Conservation (phyloP, 2,329 filamentous ascomycete genomes). For the Periconia macrospinosa region DNA sequence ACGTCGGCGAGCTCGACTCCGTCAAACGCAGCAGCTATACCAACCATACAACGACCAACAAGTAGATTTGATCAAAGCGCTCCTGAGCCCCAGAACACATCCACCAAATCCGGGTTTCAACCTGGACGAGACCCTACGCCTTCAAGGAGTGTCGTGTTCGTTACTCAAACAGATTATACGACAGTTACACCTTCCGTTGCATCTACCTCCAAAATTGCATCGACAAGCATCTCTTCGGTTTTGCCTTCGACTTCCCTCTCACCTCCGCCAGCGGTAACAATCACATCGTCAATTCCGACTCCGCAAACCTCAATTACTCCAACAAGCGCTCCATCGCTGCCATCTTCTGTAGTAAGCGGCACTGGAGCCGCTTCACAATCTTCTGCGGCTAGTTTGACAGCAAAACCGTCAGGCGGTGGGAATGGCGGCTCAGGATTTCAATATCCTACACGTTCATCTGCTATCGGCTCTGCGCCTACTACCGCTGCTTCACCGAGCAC, state of each 20-base stretch:
- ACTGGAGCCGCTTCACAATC: not conserved
- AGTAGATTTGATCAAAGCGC: not conserved
- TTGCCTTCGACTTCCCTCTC: slow-evolving; percentile 1
- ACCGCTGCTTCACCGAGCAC: not conserved
- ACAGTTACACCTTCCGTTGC: slow-evolving; percentile 1
- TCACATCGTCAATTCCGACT: not conserved
- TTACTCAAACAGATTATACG: slow-evolving; percentile 9
- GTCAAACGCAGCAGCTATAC: not conserved
- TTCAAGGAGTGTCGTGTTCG: slow-evolving; percentile 2
- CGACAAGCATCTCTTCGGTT: slow-evolving; percentile 4
- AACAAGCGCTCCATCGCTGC: not conserved
- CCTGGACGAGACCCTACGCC: not conserved
- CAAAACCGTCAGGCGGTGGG: not conserved
- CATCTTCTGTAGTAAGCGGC: not conserved
- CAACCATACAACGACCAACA: not conserved
- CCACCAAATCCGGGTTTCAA: not conserved
- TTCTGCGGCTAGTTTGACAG: not conserved
- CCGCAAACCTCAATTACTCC: not conserved
- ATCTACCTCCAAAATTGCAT: not conserved
- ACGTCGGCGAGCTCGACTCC: not conserved
- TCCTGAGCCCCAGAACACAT: not conserved
- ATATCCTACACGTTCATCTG: not conserved
- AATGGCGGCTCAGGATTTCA: not conserved
- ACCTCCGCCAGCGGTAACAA: not conserved
- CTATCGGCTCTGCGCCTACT: not conserved